Evolutionary conservation across 768 basidiomycete genomes (phyloP).

Genomic region (Boletus subcaerulescens): DNA sequence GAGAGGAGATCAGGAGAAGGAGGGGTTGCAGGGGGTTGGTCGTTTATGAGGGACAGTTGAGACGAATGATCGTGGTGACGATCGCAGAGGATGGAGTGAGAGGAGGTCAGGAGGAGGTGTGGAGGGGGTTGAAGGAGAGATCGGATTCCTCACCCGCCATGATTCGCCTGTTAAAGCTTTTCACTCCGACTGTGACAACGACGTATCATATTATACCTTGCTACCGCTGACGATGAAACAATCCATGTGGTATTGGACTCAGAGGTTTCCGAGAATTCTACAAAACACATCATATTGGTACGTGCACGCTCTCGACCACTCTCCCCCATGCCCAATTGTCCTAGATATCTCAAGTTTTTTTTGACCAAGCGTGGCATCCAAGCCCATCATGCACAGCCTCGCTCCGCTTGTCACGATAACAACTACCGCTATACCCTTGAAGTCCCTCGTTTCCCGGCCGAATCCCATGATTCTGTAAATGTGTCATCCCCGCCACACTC

Average conservation of each 20-base stretch:
- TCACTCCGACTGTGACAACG: slow-evolving; percentile 86
- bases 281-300: too few species aligned
- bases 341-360: background rate
- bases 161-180: slow-evolving; percentile 93
- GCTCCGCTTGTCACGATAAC: too few species aligned
- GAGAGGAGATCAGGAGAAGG: slow-evolving; percentile 22
- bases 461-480: too few species aligned
- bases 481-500: too few species aligned
- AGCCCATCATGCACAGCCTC: too few species aligned
- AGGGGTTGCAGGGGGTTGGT: background rate
- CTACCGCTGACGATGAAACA: slow-evolving; percentile 90
- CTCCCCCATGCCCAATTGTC: background rate
- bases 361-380: background rate
- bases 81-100: slow-evolving; percentile 21
- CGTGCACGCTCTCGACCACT: too few species aligned
- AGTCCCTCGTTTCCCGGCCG: too few species aligned
- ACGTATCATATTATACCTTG: slow-evolving; percentile 83
- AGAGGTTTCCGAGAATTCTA: too few species aligned
- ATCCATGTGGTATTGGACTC: slow-evolving; percentile 57
- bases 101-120: too few species aligned
- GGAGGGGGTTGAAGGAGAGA: background rate
- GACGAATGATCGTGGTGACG: slow-evolving; percentile 36
- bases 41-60: slow-evolving; percentile 18
- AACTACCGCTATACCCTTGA: too few species aligned
- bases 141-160: slow-evolving; percentile 74